phyloP scores from a whole-genome alignment of 805 yeast genomes.

The Pichia gijzeniarum region DNA sequence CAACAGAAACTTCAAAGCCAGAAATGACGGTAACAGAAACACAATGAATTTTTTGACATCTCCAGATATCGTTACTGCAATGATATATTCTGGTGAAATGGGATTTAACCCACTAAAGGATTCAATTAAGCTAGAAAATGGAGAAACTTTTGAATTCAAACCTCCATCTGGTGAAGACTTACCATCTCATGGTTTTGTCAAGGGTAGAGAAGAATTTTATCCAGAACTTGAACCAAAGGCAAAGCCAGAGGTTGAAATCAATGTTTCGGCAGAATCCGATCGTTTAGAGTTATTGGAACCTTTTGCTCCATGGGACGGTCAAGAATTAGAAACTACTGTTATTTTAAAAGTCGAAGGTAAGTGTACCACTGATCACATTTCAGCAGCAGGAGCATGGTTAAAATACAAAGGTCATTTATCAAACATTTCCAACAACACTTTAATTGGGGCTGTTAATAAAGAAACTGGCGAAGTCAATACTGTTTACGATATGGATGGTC shows the following conservation, averaged over 20 bases:
- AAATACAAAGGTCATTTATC: conserved; percentile 97
- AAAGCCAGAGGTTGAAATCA: conserved; percentile 42
- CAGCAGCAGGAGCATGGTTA: conserved; percentile 98
- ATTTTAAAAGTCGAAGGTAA: conserved; percentile 92
- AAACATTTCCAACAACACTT: conserved; percentile 89
- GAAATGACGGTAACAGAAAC: conserved; percentile 97
- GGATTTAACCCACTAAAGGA: conserved; percentile 95
- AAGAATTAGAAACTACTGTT: conserved; percentile 72
- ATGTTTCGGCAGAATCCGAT: conserved; percentile 77
- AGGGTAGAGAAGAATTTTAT: conserved; percentile 61
- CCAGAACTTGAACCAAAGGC: conserved; percentile 53
- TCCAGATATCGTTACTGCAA: conserved; percentile 94
- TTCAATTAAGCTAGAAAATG: conserved; percentile 78
- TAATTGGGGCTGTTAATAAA: conserved; percentile 94
- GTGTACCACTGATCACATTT: conserved; percentile 97
- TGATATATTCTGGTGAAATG: conserved; percentile 93
- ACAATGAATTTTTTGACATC: conserved; percentile 97
- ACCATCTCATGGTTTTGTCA: conserved; percentile 84
- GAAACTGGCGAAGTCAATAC: conserved; percentile 95
- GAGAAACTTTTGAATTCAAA: conserved; percentile 81
- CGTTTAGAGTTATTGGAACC: conserved; percentile 90
- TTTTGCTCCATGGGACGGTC: conserved; percentile 77
- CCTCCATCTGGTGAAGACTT: conserved; percentile 90
- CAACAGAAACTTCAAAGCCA: conserved; percentile 96
- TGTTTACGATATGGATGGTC: conserved; percentile 82